phyloP scores from a whole-genome alignment of 2,329 filamentous ascomycete species.

The Graphiopsis chlorocephala region DNA sequence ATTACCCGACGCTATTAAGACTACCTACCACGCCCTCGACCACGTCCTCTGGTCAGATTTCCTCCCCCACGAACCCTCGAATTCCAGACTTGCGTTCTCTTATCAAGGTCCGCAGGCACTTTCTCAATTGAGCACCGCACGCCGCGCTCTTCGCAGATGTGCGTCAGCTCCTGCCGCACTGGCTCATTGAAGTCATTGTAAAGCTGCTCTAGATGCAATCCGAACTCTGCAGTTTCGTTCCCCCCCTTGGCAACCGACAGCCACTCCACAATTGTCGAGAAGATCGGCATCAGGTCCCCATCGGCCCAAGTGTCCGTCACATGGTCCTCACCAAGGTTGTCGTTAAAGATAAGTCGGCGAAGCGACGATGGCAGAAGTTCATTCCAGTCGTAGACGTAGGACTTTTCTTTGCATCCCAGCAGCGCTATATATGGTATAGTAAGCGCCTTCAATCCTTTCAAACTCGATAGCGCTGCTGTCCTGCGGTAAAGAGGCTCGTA shows the following conservation, averaged over 20 bases:
- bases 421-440: conserved; percentile 6
- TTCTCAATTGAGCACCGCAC: conserved; percentile 7
- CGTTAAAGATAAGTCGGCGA: neutral
- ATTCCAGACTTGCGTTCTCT: neutral
- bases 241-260: neutral
- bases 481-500: neutral
- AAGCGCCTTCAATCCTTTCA: neutral
- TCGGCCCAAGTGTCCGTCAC: neutral
- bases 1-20: neutral
- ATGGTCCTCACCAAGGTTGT: neutral
- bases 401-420: neutral
- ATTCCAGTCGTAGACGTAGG: neutral
- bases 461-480: neutral
- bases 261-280: conserved; percentile 3
- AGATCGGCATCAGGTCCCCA: neutral
- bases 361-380: conserved; percentile 4
- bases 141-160: neutral
- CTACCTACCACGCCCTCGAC: neutral
- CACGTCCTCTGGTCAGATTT: neutral
- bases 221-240: neutral
- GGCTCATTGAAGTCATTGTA: neutral
- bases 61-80: neutral
- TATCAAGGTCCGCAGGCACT: neutral
- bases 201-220: neutral
- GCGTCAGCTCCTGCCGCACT: conserved; percentile 4